phyloP scores from a whole-genome alignment of 495 filamentous ascomycete genomes.

The Durotheca rogersii region DNA sequence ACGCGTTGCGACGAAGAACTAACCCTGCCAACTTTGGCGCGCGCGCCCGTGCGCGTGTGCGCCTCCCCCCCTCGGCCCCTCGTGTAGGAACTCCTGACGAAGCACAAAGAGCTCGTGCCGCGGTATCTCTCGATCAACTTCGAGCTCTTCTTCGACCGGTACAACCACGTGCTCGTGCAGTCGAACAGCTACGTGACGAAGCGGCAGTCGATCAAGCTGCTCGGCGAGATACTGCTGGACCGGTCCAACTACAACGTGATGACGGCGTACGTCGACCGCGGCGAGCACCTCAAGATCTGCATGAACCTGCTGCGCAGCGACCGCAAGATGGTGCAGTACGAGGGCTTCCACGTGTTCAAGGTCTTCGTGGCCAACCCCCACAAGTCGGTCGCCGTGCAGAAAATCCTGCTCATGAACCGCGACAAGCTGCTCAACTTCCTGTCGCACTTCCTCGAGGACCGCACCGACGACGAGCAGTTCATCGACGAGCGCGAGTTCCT shows the following conservation, averaged over 20 bases:
- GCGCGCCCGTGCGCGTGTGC: too few relatives aligned
- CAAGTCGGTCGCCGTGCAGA: constrained; percentile 90
- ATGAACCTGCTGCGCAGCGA: constrained; percentile 97
- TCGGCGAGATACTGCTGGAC: constrained; percentile 93
- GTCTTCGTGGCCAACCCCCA: constrained; percentile 97
- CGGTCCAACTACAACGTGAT: constrained; percentile 97
- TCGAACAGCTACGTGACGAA: constrained; percentile 98
- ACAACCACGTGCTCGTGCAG: constrained; percentile 83
- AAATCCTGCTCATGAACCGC: constrained; percentile 93
- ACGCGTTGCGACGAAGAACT: too few relatives aligned
- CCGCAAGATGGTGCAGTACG: constrained; percentile 97
- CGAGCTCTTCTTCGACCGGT: constrained; percentile 83
- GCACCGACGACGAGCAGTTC: constrained; percentile 98
- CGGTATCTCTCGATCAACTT: constrained; percentile 86
- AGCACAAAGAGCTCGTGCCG: constrained; percentile 85
- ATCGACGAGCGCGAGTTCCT: constrained; percentile 96
- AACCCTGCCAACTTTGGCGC: too few relatives aligned
- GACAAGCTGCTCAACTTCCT: constrained; percentile 87
- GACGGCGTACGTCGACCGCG: constrained; percentile 92
- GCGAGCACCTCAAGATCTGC: constrained; percentile 93
- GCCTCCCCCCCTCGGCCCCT: neutral
- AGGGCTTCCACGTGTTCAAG: constrained; percentile 99
- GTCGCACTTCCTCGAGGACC: constrained; percentile 87
- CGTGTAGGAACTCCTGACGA: constrained; percentile 82
- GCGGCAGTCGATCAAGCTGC: constrained; percentile 93